phyloP scores from a whole-genome alignment of 805 yeast species.

The Maudiozyma serrabonitensis region DNA sequence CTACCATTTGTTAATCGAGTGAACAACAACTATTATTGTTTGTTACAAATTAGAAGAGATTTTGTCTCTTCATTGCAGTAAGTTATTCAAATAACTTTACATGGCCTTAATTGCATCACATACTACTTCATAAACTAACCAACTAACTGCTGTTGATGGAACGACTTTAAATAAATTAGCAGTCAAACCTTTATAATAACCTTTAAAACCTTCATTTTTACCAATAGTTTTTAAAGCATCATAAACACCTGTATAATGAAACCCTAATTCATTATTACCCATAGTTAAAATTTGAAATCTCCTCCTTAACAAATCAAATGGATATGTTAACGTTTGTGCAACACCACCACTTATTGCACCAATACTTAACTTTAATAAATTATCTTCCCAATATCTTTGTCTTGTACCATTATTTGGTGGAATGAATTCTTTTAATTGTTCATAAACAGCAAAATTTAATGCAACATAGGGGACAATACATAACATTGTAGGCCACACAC shows the following conservation, averaged over 20 bases:
- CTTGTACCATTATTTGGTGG: slow-evolving; percentile 19
- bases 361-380: slow-evolving; percentile 50
- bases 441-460: slow-evolving; percentile 83
- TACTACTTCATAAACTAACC: slow-evolving; percentile 75
- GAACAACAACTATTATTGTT: too few species aligned
- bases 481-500: slow-evolving; percentile 79
- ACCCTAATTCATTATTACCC: slow-evolving; percentile 65
- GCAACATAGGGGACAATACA: slow-evolving; percentile 98
- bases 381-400: slow-evolving; percentile 17
- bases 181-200: slow-evolving; percentile 78
- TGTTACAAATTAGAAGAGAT: too few species aligned
- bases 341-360: slow-evolving; percentile 87
- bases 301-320: slow-evolving; percentile 80
- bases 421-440: slow-evolving; percentile 56
- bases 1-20: too few species aligned
- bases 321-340: slow-evolving; percentile 85
- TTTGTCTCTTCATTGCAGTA: too few species aligned
- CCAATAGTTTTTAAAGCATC: slow-evolving; percentile 69
- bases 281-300: slow-evolving; percentile 85
- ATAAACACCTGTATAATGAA: slow-evolving; percentile 63
- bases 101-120: slow-evolving; percentile 3
- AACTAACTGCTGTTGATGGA: slow-evolving; percentile 93
- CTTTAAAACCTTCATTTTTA: slow-evolving; percentile 57
- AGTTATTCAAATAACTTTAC: background rate
- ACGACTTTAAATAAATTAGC: slow-evolving; percentile 75